Base-by-base conservation (phyloP, 306 rosid species). In the Quercus dentata region DNA sequence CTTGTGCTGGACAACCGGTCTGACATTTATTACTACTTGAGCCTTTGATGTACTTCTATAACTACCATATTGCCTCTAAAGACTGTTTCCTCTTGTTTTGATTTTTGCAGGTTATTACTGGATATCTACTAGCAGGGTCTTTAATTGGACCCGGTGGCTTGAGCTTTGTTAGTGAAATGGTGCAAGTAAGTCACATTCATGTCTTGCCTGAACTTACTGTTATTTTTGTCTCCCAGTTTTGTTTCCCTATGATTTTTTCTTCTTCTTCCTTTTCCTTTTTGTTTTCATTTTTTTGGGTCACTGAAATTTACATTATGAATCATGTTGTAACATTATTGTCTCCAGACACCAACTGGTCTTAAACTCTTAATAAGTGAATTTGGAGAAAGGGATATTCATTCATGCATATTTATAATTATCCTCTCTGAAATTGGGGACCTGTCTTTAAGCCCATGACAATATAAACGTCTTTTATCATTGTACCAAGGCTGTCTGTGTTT, bases 1-100 rank as follows among this genome's bases (percentile, higher is more conserved):
- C 98, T 73, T 96, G 94, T 90, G 97, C 92, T 73, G 99, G 99
- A 83, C 99, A 96, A 84, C 97, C 99, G 88, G 97, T 96, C 69
- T 78, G 97, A 81, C 62, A 78, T 69, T 78, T 84, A 81, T 75
- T 85, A 56, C 77, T 63, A 25, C 59, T 55, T 78, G 71, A 68
- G 44, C 76, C 75, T 63, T 31, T 30, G 62, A 13, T 82, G 4
- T 51, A 71, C 77, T 44, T 82, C 25, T 71, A 76, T 41, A 59
- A 19, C 76, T 79, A 74, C 65, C 63, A 31, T 78, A 54, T 76
- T 70, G 61, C 51, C 38, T 64, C 46, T 56, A 46, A 69, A 56
- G 68, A 55, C 71, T 28, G 74, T 44, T 74, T 79, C 30, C 54
- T 76, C 49, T 69, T 55, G 20, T 79, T 84, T 63, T 71, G 79